Evolutionary conservation across 106 monocot genomes (phyloP), one percentile per base, ranked within the genome.

Genomic region (Ottelia alismoides): DNA sequence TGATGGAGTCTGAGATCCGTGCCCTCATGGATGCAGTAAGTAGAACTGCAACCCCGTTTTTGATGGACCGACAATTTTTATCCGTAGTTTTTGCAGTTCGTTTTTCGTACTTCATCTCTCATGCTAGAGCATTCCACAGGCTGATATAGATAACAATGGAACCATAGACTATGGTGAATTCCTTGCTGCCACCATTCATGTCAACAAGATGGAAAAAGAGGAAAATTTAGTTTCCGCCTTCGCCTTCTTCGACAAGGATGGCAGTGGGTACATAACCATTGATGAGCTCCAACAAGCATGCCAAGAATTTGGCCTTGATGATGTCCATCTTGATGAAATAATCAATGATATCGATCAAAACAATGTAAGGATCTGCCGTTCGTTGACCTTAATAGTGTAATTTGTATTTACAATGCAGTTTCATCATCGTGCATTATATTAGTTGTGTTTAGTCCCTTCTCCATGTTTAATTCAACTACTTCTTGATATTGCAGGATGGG

Each of bases 181-280:
- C 28, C 24, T 68, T 28, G 68, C 68, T 10, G 68, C 68, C 10
- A 68, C 68, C 17, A 52, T 60, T 17, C 68, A 68, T 52, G 21
- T 68, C 52, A 68, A 68, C 52, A 68, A 68, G 68, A 59, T 68
- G 60, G 68, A 68, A 31, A 68, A 45, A 23, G 60, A 68, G 51
- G 68, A 60, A 28, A 60, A 68, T 50, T 29, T 68, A 25, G 31
- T 68, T 11, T 60, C 60, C 11, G 68, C 68, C 2, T 68, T 68
- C 26, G 27, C 68, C 12, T 68, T 68, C 11, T 68, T 68, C 11
- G 68, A 68, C 45, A 68, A 68, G 27, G 68, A 68, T 45, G 50
- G 60, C 16, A 68, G 68, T 29, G 68, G 68, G 26, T 68, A 52
- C 21, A 68, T 68, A 27, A 68, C 68, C 51, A 68, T 68, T 29